Conservation (phyloP, 495 filamentous ascomycete genomes). For the Penicillium mononematosum region DNA sequence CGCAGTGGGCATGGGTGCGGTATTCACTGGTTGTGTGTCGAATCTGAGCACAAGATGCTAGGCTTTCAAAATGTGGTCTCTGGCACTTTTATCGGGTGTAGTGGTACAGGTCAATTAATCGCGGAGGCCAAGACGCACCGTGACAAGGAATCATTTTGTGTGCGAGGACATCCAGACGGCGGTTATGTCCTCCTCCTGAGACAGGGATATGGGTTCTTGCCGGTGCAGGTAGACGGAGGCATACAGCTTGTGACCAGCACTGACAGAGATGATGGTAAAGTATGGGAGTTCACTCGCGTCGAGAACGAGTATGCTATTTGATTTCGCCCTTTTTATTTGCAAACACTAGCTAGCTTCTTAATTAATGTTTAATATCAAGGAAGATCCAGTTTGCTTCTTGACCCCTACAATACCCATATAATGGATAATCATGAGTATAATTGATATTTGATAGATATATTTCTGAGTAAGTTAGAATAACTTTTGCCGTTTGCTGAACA, state of each 20-base stretch:
- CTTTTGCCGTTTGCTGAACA: conserved; percentile 6
- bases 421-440: background rate
- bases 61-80: background rate
- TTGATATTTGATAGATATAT: background rate
- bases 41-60: background rate
- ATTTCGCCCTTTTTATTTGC: background rate
- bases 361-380: background rate
- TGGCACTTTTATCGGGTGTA: background rate
- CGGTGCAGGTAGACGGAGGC: background rate
- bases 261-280: background rate
- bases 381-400: background rate
- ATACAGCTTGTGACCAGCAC: background rate
- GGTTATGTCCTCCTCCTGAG: background rate
- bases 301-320: background rate
- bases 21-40: background rate
- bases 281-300: background rate
- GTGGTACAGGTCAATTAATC: background rate
- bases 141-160: background rate
- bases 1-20: background rate
- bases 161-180: background rate
- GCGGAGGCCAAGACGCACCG: background rate
- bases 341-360: background rate
- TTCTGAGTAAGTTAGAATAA: background rate
- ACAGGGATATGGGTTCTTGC: background rate
- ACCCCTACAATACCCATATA: background rate